Percentiles rank a stretch among this genome's conserved stretches.
These are phyloP conservation scores for Suhomyces pyralidae DNA, from an alignment of 805 yeast species.

Conservation along the genomic window DNA sequence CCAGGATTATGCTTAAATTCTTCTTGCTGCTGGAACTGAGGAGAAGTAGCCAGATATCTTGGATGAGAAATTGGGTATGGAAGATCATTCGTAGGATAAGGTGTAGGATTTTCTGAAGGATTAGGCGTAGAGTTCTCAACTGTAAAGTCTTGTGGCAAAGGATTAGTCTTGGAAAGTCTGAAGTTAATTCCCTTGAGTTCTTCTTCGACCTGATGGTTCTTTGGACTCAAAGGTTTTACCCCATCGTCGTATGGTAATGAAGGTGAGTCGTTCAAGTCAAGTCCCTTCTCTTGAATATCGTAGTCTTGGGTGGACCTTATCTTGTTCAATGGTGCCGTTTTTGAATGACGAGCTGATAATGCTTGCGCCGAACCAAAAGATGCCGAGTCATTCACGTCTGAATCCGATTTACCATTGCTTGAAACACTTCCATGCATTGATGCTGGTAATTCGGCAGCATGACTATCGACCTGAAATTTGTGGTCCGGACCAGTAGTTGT, in stretches of 20 bases:
- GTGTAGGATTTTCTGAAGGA: background rate
- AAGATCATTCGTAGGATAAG: background rate
- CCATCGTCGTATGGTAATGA: background rate
- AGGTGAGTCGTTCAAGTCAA: conserved; percentile 1
- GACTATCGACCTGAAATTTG: background rate
- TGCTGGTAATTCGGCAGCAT: background rate
- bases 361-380: conserved; percentile 19
- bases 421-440: background rate
- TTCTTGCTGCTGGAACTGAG: background rate
- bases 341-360: conserved; percentile 17
- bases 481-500: background rate
- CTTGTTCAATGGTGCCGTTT: background rate
- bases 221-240: conserved; percentile 34
- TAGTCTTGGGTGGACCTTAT: background rate
- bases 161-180: conserved; percentile 4
- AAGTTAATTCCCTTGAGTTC: conserved; percentile 32
- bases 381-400: conserved; percentile 9
- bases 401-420: background rate
- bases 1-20: conserved; percentile 47
- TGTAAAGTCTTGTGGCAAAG: background rate
- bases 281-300: background rate
- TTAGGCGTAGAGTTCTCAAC: background rate
- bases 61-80: background rate
- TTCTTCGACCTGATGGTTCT: conserved; percentile 29
- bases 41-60: background rate